phyloP scores from a whole-genome alignment of 2,329 filamentous ascomycete species.

The Fusarium udum region DNA sequence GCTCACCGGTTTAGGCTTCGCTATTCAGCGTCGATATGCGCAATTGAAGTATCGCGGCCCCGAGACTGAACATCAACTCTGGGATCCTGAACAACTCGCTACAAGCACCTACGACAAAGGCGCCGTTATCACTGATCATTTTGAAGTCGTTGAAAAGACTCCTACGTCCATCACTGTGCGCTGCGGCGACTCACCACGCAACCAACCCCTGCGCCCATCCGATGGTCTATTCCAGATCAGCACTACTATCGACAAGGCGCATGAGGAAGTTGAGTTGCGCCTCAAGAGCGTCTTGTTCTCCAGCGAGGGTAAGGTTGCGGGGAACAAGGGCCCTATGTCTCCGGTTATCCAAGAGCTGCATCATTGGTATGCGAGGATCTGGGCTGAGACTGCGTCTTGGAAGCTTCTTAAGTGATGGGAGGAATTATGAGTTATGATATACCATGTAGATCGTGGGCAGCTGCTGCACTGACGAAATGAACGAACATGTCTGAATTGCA shows the following conservation, averaged over 20 bases:
- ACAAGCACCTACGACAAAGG: conserved; percentile 68
- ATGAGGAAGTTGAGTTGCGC: conserved; percentile 68
- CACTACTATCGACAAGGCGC: conserved; percentile 66
- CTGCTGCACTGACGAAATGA: neutral
- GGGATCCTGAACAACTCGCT: conserved; percentile 65
- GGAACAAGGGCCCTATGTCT: conserved; percentile 43
- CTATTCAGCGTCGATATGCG: conserved; percentile 66
- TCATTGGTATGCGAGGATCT: conserved; percentile 55
- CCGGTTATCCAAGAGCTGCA: conserved; percentile 33
- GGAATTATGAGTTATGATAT: conserved; percentile 3
- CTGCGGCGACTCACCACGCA: conserved; percentile 72
- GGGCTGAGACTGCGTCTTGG: conserved; percentile 52
- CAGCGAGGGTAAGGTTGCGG: conserved; percentile 50
- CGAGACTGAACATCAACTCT: conserved; percentile 71
- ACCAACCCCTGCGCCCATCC: conserved; percentile 62
- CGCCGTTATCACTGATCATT: conserved; percentile 74
- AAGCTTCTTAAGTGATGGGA: conserved; percentile 46
- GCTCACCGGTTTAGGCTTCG: conserved; percentile 56
- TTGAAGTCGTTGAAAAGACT: conserved; percentile 74
- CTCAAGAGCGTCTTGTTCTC: conserved; percentile 71
- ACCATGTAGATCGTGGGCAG: neutral
- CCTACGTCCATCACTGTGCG: conserved; percentile 68
- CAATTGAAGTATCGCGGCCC: conserved; percentile 67
- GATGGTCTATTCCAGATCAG: conserved; percentile 75
- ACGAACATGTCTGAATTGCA: neutral